Conservation (phyloP, 441 rosid species). For the Gossypium davidsonii region DNA sequence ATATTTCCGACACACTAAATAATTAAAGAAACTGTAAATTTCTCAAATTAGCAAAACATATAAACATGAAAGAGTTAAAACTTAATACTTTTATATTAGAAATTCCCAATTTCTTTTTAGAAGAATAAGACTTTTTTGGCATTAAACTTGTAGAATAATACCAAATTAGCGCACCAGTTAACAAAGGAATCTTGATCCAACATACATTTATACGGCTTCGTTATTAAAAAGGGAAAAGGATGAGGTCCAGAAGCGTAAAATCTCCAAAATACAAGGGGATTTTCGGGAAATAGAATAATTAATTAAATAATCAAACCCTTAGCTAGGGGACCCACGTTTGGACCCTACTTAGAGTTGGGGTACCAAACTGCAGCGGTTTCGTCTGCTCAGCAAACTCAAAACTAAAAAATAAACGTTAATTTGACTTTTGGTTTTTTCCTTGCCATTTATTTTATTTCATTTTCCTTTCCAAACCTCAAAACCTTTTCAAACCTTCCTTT, state of each 20-base stretch:
- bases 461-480: not conserved
- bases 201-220: not conserved
- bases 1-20: not conserved
- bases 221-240: not conserved
- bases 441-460: not conserved
- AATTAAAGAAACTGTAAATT: not conserved
- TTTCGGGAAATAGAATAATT: not conserved
- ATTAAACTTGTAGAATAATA: not conserved
- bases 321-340: not conserved
- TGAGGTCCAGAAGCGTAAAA: not conserved
- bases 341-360: not conserved
- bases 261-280: not conserved
- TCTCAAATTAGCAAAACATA: not conserved
- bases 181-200: not conserved
- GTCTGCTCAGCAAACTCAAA: not conserved
- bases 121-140: not conserved
- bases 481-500: not conserved
- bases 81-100: not conserved
- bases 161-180: not conserved
- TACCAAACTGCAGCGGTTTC: not conserved
- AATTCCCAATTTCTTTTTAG: not conserved
- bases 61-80: not conserved
- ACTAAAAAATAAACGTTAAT: not conserved
- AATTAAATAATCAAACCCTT: not conserved
- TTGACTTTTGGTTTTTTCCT: not conserved